A percentile compares a stretch with the other conserved stretches of the same genome.
Conservation (phyloP, 2,329 filamentous ascomycete species). For the Aspergillus awamori region DNA sequence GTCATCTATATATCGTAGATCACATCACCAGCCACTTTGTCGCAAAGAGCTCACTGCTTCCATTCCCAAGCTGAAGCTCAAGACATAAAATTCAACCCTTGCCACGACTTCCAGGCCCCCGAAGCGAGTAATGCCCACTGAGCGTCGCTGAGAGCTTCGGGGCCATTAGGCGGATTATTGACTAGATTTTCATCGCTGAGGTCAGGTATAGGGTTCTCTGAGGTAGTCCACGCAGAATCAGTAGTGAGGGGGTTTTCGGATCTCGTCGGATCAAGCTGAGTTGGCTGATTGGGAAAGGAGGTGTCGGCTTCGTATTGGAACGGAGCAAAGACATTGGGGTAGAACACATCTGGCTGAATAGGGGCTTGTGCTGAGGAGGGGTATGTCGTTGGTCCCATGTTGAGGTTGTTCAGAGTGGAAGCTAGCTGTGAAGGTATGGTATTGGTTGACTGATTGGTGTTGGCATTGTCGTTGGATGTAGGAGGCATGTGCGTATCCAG, state of each 20-base stretch:
- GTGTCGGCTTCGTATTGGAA: constrained; percentile 8
- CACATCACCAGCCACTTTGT: background rate
- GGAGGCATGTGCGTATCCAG: constrained; percentile 39
- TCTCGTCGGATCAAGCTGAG: constrained; percentile 18
- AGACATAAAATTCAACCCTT: background rate
- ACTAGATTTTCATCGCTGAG: constrained; percentile 18
- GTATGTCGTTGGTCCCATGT: constrained; percentile 3
- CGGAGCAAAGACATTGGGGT: background rate
- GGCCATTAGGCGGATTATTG: constrained; percentile 22
- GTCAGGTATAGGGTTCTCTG: constrained; percentile 15
- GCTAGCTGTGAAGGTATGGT: constrained; percentile 12
- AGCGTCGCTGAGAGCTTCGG: constrained; percentile 35
- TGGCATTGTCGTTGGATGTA: constrained; percentile 30
- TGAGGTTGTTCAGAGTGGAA: constrained; percentile 1
- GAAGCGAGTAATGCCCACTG: constrained; percentile 39
- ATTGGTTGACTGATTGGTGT: constrained; percentile 14
- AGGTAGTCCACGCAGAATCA: constrained; percentile 30
- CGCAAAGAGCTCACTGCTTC: background rate
- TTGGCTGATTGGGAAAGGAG: constrained; percentile 21
- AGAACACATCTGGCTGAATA: background rate
- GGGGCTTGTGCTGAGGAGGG: background rate
- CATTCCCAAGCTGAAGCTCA: background rate
- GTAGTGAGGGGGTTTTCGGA: constrained; percentile 14
- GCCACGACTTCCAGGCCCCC: constrained; percentile 24
- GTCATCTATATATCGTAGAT: background rate